Base-by-base conservation (phyloP, 2,329 filamentous ascomycete genomes). In the Colletotrichum incanum region DNA sequence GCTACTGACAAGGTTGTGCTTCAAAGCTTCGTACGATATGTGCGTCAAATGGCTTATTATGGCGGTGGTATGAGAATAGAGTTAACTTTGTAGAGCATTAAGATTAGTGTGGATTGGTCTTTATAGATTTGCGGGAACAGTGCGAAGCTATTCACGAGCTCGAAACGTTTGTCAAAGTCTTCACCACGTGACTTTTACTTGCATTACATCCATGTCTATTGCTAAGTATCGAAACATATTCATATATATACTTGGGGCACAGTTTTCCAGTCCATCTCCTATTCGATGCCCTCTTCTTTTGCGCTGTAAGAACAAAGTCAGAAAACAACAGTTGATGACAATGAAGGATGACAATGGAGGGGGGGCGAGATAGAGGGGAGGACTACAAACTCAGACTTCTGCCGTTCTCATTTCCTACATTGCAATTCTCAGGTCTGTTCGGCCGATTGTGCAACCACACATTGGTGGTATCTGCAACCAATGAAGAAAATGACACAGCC, bases 31-130 rank as follows among this genome's bases (percentile, higher is more conserved):
- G 18, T 58, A 41, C 14, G 16, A 9, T 62, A 58, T n/a, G 41
- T 64, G 7, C 65, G 54, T n/a, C 47, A 52, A 8, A 56, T 68
- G 47, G 64, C 68, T 23, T 58, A 52, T 2, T 63, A 41, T 58
- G 68, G 67, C 8, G 67, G 54, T 7, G 41, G 56, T 41, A 47
- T 61, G 23, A 31, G 20, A 1, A 41, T 50, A 16, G 56, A 63
- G 23, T 1, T 47, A 7, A 14, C 8, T 67, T 34, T 45, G 14
- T n/a, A 4, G 52, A 64, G 3, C 43, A 69, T 14, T 26, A 59
- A 12, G 37, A 63, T 34, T 54, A 50, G 59, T 59, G 52, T 59
- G 43, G 59, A 70, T n/a, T 72, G 20, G 58, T 26, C 20, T n/a
- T n/a, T 2, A 37, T 5, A 23, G 3, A 2, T 20, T 14, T 11